Conservation (phyloP, 352 stramenopile species). For the Phytopythium ostracodes region DNA sequence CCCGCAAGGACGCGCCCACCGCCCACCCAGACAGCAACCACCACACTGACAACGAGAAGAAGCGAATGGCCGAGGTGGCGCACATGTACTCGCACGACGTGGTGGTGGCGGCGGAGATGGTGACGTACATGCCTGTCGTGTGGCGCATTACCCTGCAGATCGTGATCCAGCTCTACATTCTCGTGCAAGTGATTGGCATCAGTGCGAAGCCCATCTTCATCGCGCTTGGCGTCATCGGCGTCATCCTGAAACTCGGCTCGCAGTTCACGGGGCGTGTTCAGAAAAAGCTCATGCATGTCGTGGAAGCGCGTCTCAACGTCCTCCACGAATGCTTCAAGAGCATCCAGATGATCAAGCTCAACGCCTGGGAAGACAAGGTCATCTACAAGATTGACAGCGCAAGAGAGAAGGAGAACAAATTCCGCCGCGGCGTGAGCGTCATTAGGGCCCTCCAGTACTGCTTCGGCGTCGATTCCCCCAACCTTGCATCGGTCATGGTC, state of each 20-base stretch:
- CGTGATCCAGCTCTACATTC: constrained; percentile 28
- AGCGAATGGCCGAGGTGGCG: constrained; percentile 29
- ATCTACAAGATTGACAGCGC: constrained; percentile 33
- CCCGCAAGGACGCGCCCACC: neutral
- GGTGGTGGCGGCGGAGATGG: constrained; percentile 15
- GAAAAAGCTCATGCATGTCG: constrained; percentile 18
- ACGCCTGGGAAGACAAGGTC: constrained; percentile 53
- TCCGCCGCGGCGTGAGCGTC: constrained; percentile 16
- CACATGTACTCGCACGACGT: constrained; percentile 32
- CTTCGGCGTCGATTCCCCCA: constrained; percentile 23
- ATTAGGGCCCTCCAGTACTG: constrained; percentile 27
- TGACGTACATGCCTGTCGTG: constrained; percentile 24
- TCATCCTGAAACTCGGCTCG: constrained; percentile 18
- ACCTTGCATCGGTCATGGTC: constrained; percentile 33
- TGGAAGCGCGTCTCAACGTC: constrained; percentile 25
- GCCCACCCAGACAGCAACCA: constrained; percentile 7
- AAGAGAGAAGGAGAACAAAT: constrained; percentile 30
- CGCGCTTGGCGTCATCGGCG: constrained; percentile 19
- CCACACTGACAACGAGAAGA: constrained; percentile 20
- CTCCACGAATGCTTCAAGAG: constrained; percentile 47
- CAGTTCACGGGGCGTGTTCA: constrained; percentile 16
- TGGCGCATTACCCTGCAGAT: constrained; percentile 28
- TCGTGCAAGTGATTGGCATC: constrained; percentile 34
- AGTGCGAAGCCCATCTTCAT: constrained; percentile 23
- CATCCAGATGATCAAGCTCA: constrained; percentile 59